These are phyloP conservation scores for Catharanthus roseus DNA, from an alignment of 257 asterid genomes.

Conservation along the genomic window DNA sequence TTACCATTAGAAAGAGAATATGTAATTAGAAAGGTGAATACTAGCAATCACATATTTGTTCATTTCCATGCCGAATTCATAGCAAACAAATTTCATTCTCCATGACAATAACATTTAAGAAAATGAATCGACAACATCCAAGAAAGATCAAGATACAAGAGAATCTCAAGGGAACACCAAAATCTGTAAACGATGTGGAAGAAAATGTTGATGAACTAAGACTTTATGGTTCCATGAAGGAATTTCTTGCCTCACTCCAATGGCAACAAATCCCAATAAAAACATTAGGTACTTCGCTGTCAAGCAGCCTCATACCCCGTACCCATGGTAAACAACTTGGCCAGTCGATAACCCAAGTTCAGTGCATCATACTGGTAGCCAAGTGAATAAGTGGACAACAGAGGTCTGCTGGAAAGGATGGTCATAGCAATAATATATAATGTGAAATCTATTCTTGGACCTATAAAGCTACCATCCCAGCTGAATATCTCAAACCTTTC, in stretches of 20 bases:
- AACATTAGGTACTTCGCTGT: neutral
- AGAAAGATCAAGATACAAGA: neutral
- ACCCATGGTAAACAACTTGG: neutral
- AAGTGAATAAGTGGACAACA: neutral
- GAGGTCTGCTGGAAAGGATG: neutral
- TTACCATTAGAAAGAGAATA: neutral
- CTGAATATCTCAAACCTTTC: neutral
- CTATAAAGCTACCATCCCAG: too few relatives aligned
- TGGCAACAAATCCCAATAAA: neutral
- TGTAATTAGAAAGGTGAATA: neutral
- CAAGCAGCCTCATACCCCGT: neutral
- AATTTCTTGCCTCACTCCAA: neutral
- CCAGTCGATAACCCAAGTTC: neutral
- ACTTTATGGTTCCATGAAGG: neutral
- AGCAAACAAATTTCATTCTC: neutral
- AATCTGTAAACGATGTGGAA: neutral
- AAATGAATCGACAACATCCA: neutral
- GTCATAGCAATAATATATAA: too few relatives aligned
- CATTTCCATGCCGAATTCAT: neutral
- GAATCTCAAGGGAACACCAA: neutral
- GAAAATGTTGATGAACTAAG: neutral
- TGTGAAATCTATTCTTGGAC: too few relatives aligned
- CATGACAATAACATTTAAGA: neutral
- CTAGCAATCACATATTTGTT: neutral
- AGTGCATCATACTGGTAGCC: neutral